These are phyloP conservation scores for Dryadomyces quercus-mongolicae DNA, from an alignment of 2,329 filamentous ascomycete genomes.

Conservation along the genomic window DNA sequence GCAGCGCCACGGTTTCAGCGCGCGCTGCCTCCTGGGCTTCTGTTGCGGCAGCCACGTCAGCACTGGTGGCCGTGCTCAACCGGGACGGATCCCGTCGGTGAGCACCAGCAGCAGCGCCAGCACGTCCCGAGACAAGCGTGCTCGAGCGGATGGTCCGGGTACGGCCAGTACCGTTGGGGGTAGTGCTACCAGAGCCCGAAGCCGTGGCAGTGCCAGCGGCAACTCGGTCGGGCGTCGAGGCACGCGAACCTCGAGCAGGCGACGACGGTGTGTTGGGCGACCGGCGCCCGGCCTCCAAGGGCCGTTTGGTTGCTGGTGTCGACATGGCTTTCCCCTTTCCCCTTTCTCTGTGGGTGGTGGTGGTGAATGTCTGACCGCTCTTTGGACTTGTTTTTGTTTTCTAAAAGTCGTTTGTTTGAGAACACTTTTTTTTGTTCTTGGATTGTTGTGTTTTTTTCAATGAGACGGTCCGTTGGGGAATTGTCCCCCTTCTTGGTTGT, in stretches of 20 bases:
- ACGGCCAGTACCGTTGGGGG: conserved; percentile 31
- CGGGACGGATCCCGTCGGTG: conserved; percentile 43
- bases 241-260: neutral
- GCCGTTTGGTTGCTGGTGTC: conserved; percentile 37
- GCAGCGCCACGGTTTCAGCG: conserved; percentile 64
- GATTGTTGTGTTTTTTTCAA: too few species aligned
- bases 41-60: conserved; percentile 13
- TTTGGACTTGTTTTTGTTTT: neutral
- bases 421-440: too few species aligned
- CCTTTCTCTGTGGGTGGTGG: too few species aligned
- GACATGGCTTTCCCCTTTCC: conserved; percentile 34
- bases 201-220: conserved; percentile 2
- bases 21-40: conserved; percentile 59
- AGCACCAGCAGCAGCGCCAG: conserved; percentile 33
- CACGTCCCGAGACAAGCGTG: conserved; percentile 62
- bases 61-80: conserved; percentile 29
- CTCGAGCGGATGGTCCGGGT: conserved; percentile 53
- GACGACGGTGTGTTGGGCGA: conserved; percentile 1
- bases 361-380: neutral
- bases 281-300: conserved; percentile 32
- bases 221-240: conserved; percentile 10
- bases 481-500: too few species aligned
- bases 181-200: conserved; percentile 22
- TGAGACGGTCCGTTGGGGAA: too few species aligned
- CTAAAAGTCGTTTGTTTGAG: too few species aligned